Percentiles rank a stretch among this genome's conserved stretches.
Conservation (phyloP, 2,329 filamentous ascomycete species). For the Pseudofabraea citricarpa region DNA sequence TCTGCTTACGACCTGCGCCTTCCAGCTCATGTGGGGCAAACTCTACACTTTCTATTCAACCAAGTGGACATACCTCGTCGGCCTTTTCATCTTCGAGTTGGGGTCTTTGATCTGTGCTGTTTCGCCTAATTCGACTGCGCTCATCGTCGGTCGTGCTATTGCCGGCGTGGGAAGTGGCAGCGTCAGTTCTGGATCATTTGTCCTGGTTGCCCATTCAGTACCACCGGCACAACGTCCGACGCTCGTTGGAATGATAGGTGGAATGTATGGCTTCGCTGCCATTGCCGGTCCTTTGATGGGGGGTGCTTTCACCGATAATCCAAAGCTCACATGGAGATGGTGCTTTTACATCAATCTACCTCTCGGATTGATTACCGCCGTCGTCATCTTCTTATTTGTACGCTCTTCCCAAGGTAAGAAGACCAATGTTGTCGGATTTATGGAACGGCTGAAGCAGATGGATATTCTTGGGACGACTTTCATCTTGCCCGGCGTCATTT, state of each 20-base stretch:
- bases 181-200: constrained; percentile 27
- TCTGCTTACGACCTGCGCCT: constrained; percentile 28
- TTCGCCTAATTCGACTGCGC: constrained; percentile 29
- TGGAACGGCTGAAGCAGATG: constrained; percentile 1
- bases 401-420: not conserved
- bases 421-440: not conserved
- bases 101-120: constrained; percentile 33
- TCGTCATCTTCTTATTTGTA: not conserved
- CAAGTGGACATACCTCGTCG: constrained; percentile 30
- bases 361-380: constrained; percentile 11
- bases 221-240: constrained; percentile 4
- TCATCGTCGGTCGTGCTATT: constrained; percentile 38
- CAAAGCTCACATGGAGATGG: constrained; percentile 3
- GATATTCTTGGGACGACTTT: constrained; percentile 1
- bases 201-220: constrained; percentile 17
- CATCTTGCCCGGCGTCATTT: constrained; percentile 22
- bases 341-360: constrained; percentile 33
- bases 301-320: constrained; percentile 2
- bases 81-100: constrained; percentile 32
- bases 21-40: constrained; percentile 31
- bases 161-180: constrained; percentile 10
- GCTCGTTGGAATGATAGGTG: constrained; percentile 5
- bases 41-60: constrained; percentile 31
- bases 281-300: constrained; percentile 21
- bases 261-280: constrained; percentile 2